Evolutionary conservation across 2,329 filamentous ascomycete species (phyloP).

Genomic region (Plectosphaerella plurivora): DNA sequence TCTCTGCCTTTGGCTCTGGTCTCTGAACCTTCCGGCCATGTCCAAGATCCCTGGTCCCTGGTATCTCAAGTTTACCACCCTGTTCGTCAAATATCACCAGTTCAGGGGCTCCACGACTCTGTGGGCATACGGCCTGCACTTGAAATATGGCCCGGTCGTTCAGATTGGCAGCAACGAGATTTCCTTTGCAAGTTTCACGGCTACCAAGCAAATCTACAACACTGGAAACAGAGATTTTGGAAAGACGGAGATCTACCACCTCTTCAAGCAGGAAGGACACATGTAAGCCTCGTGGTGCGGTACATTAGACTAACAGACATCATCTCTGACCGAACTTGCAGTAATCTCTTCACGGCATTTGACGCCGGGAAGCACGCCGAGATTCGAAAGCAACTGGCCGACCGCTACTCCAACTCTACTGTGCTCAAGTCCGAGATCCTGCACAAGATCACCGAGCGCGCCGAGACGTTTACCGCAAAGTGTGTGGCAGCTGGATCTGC

Average conservation of each 20-base stretch:
- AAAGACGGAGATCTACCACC: background rate
- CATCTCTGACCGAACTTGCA: background rate
- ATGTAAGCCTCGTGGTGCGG: background rate
- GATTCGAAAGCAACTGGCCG: background rate
- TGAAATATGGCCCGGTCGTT: background rate
- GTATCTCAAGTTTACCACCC: background rate
- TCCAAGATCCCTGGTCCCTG: background rate
- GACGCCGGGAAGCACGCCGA: background rate
- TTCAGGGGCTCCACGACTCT: background rate
- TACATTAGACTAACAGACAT: background rate
- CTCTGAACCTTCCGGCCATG: background rate
- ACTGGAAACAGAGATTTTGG: background rate
- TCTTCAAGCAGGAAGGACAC: background rate
- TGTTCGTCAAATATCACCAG: background rate
- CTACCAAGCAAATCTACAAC: conserved; percentile 1
- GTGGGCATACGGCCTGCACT: background rate
- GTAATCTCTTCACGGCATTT: background rate
- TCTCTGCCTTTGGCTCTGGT: background rate
- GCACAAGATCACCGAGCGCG: background rate
- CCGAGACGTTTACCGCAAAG: background rate
- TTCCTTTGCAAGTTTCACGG: background rate
- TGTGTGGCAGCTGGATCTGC: background rate
- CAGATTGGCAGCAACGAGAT: background rate
- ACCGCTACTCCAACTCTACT: background rate
- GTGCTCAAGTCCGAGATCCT: background rate